Evolutionary conservation across 345 rosid genomes (phyloP), one percentile per base, ranked within the genome.

Genomic region (Balakata baccata): DNA sequence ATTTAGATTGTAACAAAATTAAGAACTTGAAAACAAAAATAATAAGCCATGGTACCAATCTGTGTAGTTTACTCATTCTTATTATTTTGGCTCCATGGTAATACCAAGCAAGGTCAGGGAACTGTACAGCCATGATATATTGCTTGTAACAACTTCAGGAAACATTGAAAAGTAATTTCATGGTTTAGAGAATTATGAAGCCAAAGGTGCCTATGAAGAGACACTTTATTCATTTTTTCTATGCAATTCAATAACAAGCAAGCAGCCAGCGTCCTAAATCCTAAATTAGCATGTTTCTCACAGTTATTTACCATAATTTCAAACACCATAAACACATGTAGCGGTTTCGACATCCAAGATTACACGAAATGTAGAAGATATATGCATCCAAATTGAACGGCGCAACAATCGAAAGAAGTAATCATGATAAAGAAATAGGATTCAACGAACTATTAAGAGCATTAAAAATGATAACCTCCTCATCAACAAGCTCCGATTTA

Each of bases 401-500:
- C 3, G 9, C 29, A 57, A 57, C 9, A 57, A 9, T 11, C 23
- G 34, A 20, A 11, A 18, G 11, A 2, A 25, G 23, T 54, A 6
- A 38, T 6, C 13, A 39, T 2, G 34, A 29, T 29, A 29, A 29
- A 29, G 34, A 29, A 29, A 29, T 29, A 29, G 34, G 34, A 29
- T 29, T 29, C 34, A 29, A 29, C 34, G 34, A 49, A 57, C 41
- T 18, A 50, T 58, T 14, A 7, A 67, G 22, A 22, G 10, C 45
- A 51, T 43, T 57, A 50, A 38, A 66, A 53, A 34, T 57, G 47
- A 79, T 11, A 81, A 89, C 97, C 91, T 88, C 87, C 76, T 87
- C 81, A 57, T 83, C 80, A 23, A 85, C 92, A 39, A 94, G 95
- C 73, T 92, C 98, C 22, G 69, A 68, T 82, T 94, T 94, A 75